phyloP scores from a whole-genome alignment of 495 filamentous ascomycete genomes.

The Echria macrotheca region DNA sequence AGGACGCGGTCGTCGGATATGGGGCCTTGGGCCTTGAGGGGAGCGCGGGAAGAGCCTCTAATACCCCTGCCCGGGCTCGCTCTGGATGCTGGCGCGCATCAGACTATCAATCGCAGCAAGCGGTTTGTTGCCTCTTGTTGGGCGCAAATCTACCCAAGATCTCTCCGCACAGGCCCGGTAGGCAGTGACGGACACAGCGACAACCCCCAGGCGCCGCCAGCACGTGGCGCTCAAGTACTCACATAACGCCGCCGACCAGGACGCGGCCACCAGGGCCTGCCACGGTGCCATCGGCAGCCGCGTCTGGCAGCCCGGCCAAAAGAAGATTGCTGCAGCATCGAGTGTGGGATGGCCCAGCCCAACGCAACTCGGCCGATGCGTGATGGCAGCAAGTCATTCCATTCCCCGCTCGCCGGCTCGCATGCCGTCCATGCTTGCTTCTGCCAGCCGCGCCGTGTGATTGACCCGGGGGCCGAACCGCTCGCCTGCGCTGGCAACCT shows the following conservation, averaged over 20 bases:
- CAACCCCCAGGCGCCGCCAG: not conserved
- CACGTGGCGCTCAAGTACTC: slow-evolving; percentile 4
- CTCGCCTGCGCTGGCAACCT: not conserved
- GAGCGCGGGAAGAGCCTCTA: slow-evolving; percentile 15
- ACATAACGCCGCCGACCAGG: slow-evolving; percentile 5
- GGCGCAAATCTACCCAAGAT: slow-evolving; percentile 11
- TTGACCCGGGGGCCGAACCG: not conserved
- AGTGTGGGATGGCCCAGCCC: slow-evolving; percentile 6
- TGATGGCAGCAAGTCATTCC: slow-evolving; percentile 12
- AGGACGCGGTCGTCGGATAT: slow-evolving; percentile 24
- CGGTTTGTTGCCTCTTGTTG: slow-evolving; percentile 12
- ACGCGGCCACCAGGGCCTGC: not conserved
- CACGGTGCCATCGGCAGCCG: slow-evolving; percentile 10
- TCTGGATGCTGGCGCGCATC: slow-evolving; percentile 5
- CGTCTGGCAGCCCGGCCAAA: slow-evolving; percentile 4
- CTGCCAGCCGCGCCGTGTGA: not conserved
- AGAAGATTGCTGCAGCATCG: slow-evolving; percentile 3
- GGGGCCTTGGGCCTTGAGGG: slow-evolving; percentile 12
- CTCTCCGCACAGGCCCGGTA: slow-evolving; percentile 8
- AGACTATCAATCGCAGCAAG: slow-evolving; percentile 9
- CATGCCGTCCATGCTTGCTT: slow-evolving; percentile 1
- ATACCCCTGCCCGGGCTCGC: slow-evolving; percentile 17
- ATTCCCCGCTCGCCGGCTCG: slow-evolving; percentile 5
- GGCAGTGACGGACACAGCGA: slow-evolving; percentile 2
- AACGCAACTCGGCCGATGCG: slow-evolving; percentile 1